Base-by-base conservation (phyloP, 78 protist species). In the Dictyostelium citrinum region DNA sequence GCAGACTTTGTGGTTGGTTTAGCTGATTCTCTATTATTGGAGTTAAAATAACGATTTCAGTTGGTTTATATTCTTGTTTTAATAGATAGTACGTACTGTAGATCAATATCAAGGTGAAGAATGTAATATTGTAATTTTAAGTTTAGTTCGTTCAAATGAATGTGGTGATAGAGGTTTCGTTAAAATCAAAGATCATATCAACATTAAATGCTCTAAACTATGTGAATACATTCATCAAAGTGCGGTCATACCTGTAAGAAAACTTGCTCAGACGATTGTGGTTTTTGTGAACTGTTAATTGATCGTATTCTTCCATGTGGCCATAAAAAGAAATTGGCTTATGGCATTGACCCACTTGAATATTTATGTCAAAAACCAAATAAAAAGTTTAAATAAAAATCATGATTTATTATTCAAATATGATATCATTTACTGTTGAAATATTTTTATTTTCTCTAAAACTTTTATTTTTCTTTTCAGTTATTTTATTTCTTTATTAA, bases 71-170 rank as follows among this genome's bases (percentile, higher is more conserved):
- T 97, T 11, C 88, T 93, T n/a, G 74, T 97, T 10, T 78, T 98
- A 27, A 90, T 97, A 90, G n/a, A 67, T 75, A 14, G 22, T 97
- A 29, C 61, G 97, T 7, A 91, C 98, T 4, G 91, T 97, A 0
- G 98, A 97, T 90, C 96, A 96, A 61, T 97, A 84, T 70, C 98
- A 97, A 49, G 99, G 99, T 46, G 98, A 97, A 46, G 99, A 98
- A 71, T 45, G 74, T 4, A 84, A 85, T 35, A 35, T 97, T 33
- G 71, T 98, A 27, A 45, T 98, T 17, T 2, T 96, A 1, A 88
- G 96, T 8, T 24, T 61, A 9, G 98, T 97, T 49, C 88, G 99
- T 24, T 82, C 95, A 12, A 98, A 96, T 68, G 22, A 16, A 16
- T 17, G 71, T 12, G 80, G 91, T 14, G 58, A n/a, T 14, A 74